Conservation (phyloP, 2,329 filamentous ascomycete species). For the Diaporthe helianthi region DNA sequence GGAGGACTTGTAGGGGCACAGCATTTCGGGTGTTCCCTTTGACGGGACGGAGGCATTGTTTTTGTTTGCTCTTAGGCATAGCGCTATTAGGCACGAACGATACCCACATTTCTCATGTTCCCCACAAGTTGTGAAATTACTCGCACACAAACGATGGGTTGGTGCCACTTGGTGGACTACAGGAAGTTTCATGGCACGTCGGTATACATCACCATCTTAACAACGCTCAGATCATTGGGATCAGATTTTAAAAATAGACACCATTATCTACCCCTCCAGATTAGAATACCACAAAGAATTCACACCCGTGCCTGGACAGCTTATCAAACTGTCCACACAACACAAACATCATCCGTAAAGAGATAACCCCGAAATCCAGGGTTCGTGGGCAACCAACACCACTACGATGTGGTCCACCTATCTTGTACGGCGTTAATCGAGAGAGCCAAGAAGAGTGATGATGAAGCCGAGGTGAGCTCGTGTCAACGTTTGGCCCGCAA, state of each 20-base stretch:
- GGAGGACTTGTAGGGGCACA: neutral
- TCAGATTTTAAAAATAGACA: neutral
- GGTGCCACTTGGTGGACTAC: too few relatives aligned
- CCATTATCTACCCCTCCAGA: neutral
- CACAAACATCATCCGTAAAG: too few relatives aligned
- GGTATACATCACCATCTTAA: neutral
- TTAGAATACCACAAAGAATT: neutral
- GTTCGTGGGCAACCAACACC: neutral
- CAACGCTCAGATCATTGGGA: neutral
- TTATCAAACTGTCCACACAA: neutral
- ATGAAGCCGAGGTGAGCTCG: neutral
- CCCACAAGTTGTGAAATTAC: neutral
- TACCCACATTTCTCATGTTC: slow-evolving; percentile 32
- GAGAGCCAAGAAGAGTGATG: neutral
- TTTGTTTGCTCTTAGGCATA: slow-evolving; percentile 33
- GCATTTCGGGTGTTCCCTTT: neutral
- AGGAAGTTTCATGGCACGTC: neutral
- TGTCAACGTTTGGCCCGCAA: neutral
- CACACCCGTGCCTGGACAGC: neutral
- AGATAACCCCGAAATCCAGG: neutral
- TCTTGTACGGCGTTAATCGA: neutral
- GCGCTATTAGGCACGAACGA: slow-evolving; percentile 38
- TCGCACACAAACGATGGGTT: too few relatives aligned
- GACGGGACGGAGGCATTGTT: slow-evolving; percentile 27
- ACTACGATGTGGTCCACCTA: neutral